Percentiles rank a stretch among this genome's conserved stretches.
Conservation (phyloP, 371 early-diverging fungal species). For the Mortierella sp. region DNA sequence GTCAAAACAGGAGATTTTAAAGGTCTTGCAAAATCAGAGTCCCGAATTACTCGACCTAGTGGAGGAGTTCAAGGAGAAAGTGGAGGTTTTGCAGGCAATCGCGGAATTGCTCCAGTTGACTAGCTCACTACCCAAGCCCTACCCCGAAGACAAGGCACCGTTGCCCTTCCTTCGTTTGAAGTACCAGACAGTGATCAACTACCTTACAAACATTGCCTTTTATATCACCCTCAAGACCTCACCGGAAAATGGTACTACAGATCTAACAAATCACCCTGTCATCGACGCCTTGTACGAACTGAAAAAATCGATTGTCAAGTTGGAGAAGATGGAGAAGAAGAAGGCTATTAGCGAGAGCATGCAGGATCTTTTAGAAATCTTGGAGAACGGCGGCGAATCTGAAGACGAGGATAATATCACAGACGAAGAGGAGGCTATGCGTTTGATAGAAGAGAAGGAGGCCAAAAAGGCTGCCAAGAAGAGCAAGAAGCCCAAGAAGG, state of each 20-base stretch:
- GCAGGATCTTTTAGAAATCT: slow-evolving; percentile 56
- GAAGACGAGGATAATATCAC: slow-evolving; percentile 30
- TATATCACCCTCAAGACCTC: slow-evolving; percentile 87
- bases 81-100: slow-evolving; percentile 57
- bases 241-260: slow-evolving; percentile 58
- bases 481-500: slow-evolving; percentile 41
- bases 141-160: slow-evolving; percentile 61
- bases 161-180: slow-evolving; percentile 61
- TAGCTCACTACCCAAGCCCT: slow-evolving; percentile 52
- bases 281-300: slow-evolving; percentile 82
- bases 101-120: slow-evolving; percentile 50
- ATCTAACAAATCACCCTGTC: slow-evolving; percentile 86
- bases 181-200: slow-evolving; percentile 76
- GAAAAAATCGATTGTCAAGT: slow-evolving; percentile 74
- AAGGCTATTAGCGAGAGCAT: slow-evolving; percentile 53
- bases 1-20: slow-evolving; percentile 74
- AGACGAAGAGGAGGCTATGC: slow-evolving; percentile 36
- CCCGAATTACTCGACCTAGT: slow-evolving; percentile 87
- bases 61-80: slow-evolving; percentile 79
- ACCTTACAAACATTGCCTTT: slow-evolving; percentile 91
- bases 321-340: slow-evolving; percentile 76
- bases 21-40: slow-evolving; percentile 81
- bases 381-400: slow-evolving; percentile 35
- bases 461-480: slow-evolving; percentile 32
- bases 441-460: slow-evolving; percentile 25